Base-by-base conservation (phyloP, 176 grass and related monocot species). In the Aegilops sharonensis region DNA sequence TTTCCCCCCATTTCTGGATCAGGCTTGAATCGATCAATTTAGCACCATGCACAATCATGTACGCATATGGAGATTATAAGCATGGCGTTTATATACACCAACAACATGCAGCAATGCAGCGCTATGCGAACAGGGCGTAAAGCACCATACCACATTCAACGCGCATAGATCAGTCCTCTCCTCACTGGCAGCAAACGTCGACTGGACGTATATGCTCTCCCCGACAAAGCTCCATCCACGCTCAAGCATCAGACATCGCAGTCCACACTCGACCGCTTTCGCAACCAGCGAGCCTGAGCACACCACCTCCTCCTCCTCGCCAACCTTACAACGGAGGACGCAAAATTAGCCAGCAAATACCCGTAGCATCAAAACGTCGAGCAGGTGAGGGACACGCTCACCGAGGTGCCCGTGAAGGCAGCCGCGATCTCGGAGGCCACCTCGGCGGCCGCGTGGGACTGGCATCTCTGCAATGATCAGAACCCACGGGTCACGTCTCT, bases 171-270 rank as follows among this genome's bases (percentile, higher is more conserved):
- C 65, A 73, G 61, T 84, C 43, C 73, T 87, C 80, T 93, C 95
- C 32, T 95, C 85, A 1, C 4, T 90, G 9, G 79, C 50, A 73
- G 75, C 66, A 86, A 95, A 92, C 15, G 83, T 72, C 1, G 95
- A 90, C 23, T 85, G 36, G 18, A 87, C 81, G 52, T 90, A 98
- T 23, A 84, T 85, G 45, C 67, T 89, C 50, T 92, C 81, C 31
- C 95, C 89, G 15, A 98, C 52, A 66, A 89, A 93, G 63, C 75
- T 89, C 95, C 95, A 95, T 25, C 91, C 89, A 35, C 88, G 76
- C n/a, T 90, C 95, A 66, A 98, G 72, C 91, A 95, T 95, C 72
- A 92, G 8, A 43, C 80, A 92, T 17, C 86, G 92, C 48, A 95
- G 72, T 17, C 74, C 93, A 23, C 91, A 88, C 48, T 87, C 91